Conservation (phyloP, 129 eudicot species). For the Logfia minima region DNA sequence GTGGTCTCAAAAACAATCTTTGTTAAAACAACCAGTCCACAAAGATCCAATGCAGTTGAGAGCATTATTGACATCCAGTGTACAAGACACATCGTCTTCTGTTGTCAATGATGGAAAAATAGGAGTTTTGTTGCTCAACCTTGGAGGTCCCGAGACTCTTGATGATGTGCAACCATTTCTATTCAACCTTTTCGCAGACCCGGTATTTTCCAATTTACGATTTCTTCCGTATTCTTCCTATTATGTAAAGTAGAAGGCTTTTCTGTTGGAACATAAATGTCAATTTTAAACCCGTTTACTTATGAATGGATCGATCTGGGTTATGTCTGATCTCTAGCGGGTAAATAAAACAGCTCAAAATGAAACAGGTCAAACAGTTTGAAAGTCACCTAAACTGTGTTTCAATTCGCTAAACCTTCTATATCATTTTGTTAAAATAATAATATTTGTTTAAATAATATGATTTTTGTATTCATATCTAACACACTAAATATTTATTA, state of each 20-base stretch:
- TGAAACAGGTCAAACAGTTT: not conserved
- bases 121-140: constrained; percentile 88
- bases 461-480: not conserved
- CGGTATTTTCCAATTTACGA: constrained; percentile 49
- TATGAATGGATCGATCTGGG: not conserved
- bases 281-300: not conserved
- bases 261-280: not conserved
- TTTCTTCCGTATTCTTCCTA: not conserved
- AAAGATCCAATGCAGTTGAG: constrained; percentile 40
- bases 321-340: not conserved
- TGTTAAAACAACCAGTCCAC: constrained; percentile 32
- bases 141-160: constrained; percentile 97
- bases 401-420: not conserved
- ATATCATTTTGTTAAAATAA: no score
- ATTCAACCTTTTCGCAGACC: constrained; percentile 94
- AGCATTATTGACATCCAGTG: constrained; percentile 57
- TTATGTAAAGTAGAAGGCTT: constrained; percentile 17
- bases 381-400: not conserved
- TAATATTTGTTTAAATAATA: not conserved
- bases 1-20: constrained; percentile 42
- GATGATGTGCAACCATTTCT: constrained; percentile 95
- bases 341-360: not conserved
- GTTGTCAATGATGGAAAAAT: constrained; percentile 59
- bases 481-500: not conserved
- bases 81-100: constrained; percentile 47